Evolutionary conservation across 1,284 basidiomycete species (phyloP).

Genomic region (Cryptococcus sp.): DNA sequence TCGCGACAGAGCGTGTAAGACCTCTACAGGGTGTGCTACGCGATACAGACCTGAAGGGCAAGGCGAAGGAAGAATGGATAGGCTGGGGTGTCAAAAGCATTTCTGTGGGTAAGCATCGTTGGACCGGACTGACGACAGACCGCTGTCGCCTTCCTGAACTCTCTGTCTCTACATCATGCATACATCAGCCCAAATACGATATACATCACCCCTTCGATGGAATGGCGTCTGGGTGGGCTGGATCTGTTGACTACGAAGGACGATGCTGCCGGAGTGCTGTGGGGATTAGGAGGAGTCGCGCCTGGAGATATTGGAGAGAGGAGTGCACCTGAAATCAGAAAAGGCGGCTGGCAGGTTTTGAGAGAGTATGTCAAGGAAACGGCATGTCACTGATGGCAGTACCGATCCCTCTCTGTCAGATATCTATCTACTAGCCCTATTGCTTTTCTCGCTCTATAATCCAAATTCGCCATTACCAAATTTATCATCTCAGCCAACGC

Average conservation of each 20-base stretch:
- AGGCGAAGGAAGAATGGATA: slow-evolving; percentile 77
- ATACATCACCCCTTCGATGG: slow-evolving; percentile 76
- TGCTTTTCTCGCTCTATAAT: slow-evolving; percentile 83
- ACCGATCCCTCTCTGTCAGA: slow-evolving; percentile 69
- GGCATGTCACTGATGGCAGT: slow-evolving; percentile 48
- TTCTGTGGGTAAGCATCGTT: slow-evolving; percentile 58
- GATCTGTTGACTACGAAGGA: slow-evolving; percentile 65
- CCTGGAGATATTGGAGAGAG: slow-evolving; percentile 58
- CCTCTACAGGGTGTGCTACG: slow-evolving; percentile 67
- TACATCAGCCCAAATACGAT: slow-evolving; percentile 67
- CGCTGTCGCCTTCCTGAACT: slow-evolving; percentile 86
- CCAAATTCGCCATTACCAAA: slow-evolving; percentile 63
- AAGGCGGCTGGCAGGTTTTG: slow-evolving; percentile 73
- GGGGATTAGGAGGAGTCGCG: slow-evolving; percentile 68
- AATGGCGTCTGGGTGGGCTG: slow-evolving; percentile 95
- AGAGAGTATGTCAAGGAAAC: slow-evolving; percentile 62
- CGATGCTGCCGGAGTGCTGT: slow-evolving; percentile 40
- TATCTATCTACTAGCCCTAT: slow-evolving; percentile 77
- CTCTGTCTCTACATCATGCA: slow-evolving; percentile 83
- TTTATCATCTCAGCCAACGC: slow-evolving; percentile 63
- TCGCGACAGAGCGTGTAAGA: slow-evolving; percentile 88
- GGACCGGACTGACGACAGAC: slow-evolving; percentile 54
- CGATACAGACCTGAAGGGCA: slow-evolving; percentile 51
- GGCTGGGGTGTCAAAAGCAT: slow-evolving; percentile 90
- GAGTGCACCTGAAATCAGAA: slow-evolving; percentile 83